A percentile compares a stretch with the other conserved stretches of the same genome.
Evolutionary conservation across 2,329 filamentous ascomycete genomes (phyloP).

Genomic region (Talaromyces sp.): DNA sequence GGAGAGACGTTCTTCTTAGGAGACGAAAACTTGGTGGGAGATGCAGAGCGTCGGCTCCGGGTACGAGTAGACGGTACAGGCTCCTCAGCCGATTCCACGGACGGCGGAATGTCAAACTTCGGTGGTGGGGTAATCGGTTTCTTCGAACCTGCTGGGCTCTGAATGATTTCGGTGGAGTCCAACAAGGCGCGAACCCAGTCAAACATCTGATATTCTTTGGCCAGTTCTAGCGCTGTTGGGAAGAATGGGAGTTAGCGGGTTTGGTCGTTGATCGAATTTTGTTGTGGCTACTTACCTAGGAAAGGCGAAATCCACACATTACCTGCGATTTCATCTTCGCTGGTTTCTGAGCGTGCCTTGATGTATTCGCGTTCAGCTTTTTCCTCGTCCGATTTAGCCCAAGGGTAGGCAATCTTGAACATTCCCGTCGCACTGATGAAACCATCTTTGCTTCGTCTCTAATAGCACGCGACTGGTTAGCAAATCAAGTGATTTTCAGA

Average conservation of each 20-base stretch:
- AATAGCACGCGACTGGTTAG: slow-evolving; percentile 3
- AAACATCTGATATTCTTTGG: slow-evolving; percentile 79
- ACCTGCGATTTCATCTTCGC: slow-evolving; percentile 86
- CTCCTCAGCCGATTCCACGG: slow-evolving; percentile 5
- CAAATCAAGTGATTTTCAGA: background rate
- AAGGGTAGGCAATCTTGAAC: slow-evolving; percentile 66
- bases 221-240: slow-evolving; percentile 69
- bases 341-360: slow-evolving; percentile 76
- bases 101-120: slow-evolving; percentile 61
- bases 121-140: slow-evolving; percentile 80
- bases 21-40: slow-evolving; percentile 49
- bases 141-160: slow-evolving; percentile 61
- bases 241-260: slow-evolving; percentile 6
- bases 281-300: slow-evolving; percentile 47
- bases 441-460: slow-evolving; percentile 62
- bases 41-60: slow-evolving; percentile 57
- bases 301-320: slow-evolving; percentile 93
- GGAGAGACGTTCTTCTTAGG: slow-evolving; percentile 52
- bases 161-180: slow-evolving; percentile 75
- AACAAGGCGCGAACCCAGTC: slow-evolving; percentile 91
- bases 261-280: background rate
- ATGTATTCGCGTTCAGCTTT: slow-evolving; percentile 64
- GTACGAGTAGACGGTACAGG: slow-evolving; percentile 31
- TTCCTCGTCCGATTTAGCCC: slow-evolving; percentile 58
- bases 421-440: slow-evolving; percentile 64